Evolutionary conservation across 2,329 filamentous ascomycete genomes (phyloP).

Genomic region (Ploettnerulaceae sp.): DNA sequence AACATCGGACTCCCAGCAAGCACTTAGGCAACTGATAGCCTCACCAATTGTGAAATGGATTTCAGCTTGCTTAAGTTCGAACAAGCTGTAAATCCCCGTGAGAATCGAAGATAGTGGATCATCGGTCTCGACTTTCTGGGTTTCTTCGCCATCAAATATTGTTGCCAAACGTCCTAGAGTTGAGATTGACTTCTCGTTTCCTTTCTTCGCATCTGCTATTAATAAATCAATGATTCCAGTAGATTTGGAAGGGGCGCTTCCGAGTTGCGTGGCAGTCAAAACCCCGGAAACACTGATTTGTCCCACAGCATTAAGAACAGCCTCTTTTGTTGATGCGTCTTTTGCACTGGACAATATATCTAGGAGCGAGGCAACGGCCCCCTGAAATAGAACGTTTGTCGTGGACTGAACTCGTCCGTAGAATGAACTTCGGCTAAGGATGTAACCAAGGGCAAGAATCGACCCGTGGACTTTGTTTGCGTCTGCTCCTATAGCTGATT

Average conservation of each 20-base stretch:
- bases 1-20: conserved; percentile 78
- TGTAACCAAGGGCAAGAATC: conserved; percentile 53
- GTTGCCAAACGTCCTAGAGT: conserved; percentile 74
- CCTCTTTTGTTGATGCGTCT: conserved; percentile 53
- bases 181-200: conserved; percentile 76
- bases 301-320: conserved; percentile 52
- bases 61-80: conserved; percentile 81
- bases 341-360: conserved; percentile 48
- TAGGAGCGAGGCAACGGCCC: conserved; percentile 42
- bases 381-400: conserved; percentile 36
- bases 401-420: conserved; percentile 38
- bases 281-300: conserved; percentile 57
- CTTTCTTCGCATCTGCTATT: conserved; percentile 65
- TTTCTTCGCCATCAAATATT: conserved; percentile 45
- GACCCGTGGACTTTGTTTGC: conserved; percentile 56
- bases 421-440: conserved; percentile 52
- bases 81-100: conserved; percentile 66
- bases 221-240: conserved; percentile 54
- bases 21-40: conserved; percentile 71
- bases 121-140: conserved; percentile 33
- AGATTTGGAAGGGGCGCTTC: conserved; percentile 20
- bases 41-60: conserved; percentile 89
- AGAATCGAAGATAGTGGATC: conserved; percentile 52
- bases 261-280: conserved; percentile 33
- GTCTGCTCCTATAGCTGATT: conserved; percentile 50